phyloP scores from a whole-genome alignment of 2,329 filamentous ascomycete species.

The Talaromyces sp. region DNA sequence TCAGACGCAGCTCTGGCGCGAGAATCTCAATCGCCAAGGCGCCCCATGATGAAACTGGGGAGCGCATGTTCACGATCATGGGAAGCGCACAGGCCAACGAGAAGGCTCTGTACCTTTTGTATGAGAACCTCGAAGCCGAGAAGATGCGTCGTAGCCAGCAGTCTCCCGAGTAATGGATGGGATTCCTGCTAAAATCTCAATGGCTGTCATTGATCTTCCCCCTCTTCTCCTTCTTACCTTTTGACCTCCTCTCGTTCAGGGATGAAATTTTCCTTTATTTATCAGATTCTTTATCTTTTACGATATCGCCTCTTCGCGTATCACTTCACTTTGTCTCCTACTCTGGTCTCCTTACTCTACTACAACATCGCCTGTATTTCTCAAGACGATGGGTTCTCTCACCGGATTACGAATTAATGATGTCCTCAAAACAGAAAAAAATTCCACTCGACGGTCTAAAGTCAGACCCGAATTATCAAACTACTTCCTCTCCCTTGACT shows the following conservation, averaged over 20 bases:
- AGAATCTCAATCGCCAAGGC: conserved; percentile 97
- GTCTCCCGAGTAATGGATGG: conserved; percentile 49
- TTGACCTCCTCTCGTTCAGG: conserved; percentile 5
- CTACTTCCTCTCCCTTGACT: neutral
- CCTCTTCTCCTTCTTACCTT: neutral
- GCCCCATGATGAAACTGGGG: conserved; percentile 92
- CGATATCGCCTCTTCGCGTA: conserved; percentile 11
- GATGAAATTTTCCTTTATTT: conserved; percentile 2
- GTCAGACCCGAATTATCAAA: neutral
- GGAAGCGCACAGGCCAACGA: conserved; percentile 91
- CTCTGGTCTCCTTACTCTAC: conserved; percentile 1
- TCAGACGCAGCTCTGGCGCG: conserved; percentile 91
- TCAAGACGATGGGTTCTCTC: conserved; percentile 9
- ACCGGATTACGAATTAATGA: conserved; percentile 17
- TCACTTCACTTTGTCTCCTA: conserved; percentile 8
- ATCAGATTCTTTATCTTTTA: conserved; percentile 1
- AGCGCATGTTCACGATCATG: conserved; percentile 99
- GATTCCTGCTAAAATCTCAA: neutral
- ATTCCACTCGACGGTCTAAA: neutral
- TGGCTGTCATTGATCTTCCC: conserved; percentile 2
- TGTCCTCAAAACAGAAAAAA: conserved; percentile 13
- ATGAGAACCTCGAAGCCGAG: conserved; percentile 98
- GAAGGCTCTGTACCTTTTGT: conserved; percentile 89
- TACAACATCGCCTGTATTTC: conserved; percentile 4
- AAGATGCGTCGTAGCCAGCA: conserved; percentile 95